A percentile compares a stretch with the other conserved stretches of the same genome.
These are phyloP conservation scores for Aspergillus brasiliensis DNA, from an alignment of 2,329 filamentous ascomycete species.

Conservation along the genomic window DNA sequence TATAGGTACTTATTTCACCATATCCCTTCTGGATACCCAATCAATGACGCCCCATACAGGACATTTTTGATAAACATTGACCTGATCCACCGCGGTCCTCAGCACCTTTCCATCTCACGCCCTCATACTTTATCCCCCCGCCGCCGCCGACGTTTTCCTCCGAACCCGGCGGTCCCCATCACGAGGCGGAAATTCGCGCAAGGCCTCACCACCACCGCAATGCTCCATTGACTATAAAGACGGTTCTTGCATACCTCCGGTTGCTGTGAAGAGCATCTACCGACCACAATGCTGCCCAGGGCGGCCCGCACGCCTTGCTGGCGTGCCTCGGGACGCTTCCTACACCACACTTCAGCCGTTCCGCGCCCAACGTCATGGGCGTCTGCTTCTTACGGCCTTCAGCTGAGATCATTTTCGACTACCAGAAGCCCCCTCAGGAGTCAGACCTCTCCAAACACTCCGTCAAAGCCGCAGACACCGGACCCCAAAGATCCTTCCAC, in stretches of 20 bases:
- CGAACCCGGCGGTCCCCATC: conserved; percentile 38
- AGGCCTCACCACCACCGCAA: conserved; percentile 19
- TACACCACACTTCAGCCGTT: conserved; percentile 27
- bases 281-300: conserved; percentile 40
- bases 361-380: conserved; percentile 26
- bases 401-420: conserved; percentile 35
- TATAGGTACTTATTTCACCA: conserved; percentile 1
- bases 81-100: conserved; percentile 6
- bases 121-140: conserved; percentile 13
- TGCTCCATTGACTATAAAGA: conserved; percentile 26
- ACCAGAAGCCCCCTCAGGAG: conserved; percentile 24
- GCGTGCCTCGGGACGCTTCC: conserved; percentile 33
- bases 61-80: conserved; percentile 1
- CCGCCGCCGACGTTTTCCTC: conserved; percentile 29
- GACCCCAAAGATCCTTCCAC: conserved; percentile 15
- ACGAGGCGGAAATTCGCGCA: conserved; percentile 24
- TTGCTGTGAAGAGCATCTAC: conserved; percentile 12
- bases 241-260: background rate
- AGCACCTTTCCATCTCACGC: background rate
- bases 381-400: conserved; percentile 25
- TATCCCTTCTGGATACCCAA: background rate
- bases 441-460: conserved; percentile 21
- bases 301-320: conserved; percentile 38
- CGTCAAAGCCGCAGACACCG: conserved; percentile 17
- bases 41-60: background rate